Evolutionary conservation across 306 rosid species (phyloP), one percentile per base, ranked within the genome.

Genomic region (Vigna nakashimae): DNA sequence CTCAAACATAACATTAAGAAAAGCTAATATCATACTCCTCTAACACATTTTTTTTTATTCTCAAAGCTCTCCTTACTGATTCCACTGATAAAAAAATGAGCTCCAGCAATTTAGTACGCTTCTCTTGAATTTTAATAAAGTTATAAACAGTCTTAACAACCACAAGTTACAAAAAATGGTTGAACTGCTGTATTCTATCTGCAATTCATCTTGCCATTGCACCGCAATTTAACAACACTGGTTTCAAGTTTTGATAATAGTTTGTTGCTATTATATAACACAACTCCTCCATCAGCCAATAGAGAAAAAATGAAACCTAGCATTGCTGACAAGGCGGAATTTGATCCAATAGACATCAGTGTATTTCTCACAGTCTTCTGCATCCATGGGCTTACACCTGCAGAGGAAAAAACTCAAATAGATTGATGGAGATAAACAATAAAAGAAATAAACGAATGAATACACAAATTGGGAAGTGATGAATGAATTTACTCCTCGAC

Each of bases 311-410:
- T 22, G 67, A 56, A 40, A 73, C 98, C 92, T 92, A 85, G 98
- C 96, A 85, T 86, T 94, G 93, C 82, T 87, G 82, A 86, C 80
- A 62, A 86, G 84, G 56, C 77, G 88, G 65, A 94, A 92, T 78
- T 94, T 90, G 63, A 94, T 83, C 96, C 94, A 90, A 76, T 85
- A 94, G 74, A 94, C 97, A 82, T 94, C 97, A 16, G 98, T 94
- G 86, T 68, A 94, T 80, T 74, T 84, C 80, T 89, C 97, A 66
- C 98, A 94, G 20, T 92, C 95, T 80, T 89, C 97, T 9, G 86
- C 97, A 82, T 94, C 98, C 98, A 94, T 92, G 12, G 97, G 97
- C 73, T 89, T 89, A 81, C 92, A 90, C 83, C 97, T 90, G 77
- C 79, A 68, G 4, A 84, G 5, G 58, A 24, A 62, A 58, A 51